Percentiles rank a stretch among this genome's conserved stretches.
phyloP scores from a whole-genome alignment of 2,329 filamentous ascomycete species.

The Plenodomus tracheiphilus region DNA sequence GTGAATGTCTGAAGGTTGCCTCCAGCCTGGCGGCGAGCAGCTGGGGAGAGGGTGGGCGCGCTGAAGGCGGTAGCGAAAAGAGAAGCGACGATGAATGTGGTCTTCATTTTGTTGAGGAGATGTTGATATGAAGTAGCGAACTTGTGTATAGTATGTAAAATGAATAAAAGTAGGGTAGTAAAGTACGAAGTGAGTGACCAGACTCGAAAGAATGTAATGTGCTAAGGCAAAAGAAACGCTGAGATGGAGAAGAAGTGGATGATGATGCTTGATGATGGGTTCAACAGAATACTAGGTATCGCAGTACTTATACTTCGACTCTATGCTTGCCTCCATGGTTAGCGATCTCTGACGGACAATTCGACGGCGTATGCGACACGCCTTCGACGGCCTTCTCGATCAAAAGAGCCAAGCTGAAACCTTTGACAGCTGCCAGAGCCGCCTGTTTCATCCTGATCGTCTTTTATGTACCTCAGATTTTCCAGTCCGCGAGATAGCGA shows the following conservation, averaged over 20 bases:
- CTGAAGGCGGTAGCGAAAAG: conserved; percentile 20
- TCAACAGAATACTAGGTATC: not conserved
- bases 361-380: not conserved
- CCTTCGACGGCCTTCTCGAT: conserved; percentile 4
- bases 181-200: conserved; percentile 29
- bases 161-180: conserved; percentile 4
- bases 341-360: not conserved
- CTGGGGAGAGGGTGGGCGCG: conserved; percentile 11
- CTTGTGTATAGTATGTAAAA: conserved; percentile 1
- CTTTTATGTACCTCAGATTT: conserved; percentile 11
- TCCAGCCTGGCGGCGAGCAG: conserved; percentile 12
- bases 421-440: conserved; percentile 12
- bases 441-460: conserved; percentile 11
- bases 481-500: conserved; percentile 7
- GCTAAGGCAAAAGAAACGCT: conserved; percentile 15
- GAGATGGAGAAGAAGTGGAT: not conserved
- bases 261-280: conserved; percentile 1
- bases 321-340: not conserved
- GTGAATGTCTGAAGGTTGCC: conserved; percentile 29
- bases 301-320: conserved; percentile 4
- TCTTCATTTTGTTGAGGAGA: conserved; percentile 24
- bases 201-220: conserved; percentile 34
- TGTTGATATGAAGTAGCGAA: not conserved
- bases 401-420: conserved; percentile 13
- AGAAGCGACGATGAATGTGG: conserved; percentile 18